Percentiles rank a stretch among this genome's conserved stretches.
phyloP scores from a whole-genome alignment of 768 basidiomycete species.

The Chalciporus sphaerocephalus region DNA sequence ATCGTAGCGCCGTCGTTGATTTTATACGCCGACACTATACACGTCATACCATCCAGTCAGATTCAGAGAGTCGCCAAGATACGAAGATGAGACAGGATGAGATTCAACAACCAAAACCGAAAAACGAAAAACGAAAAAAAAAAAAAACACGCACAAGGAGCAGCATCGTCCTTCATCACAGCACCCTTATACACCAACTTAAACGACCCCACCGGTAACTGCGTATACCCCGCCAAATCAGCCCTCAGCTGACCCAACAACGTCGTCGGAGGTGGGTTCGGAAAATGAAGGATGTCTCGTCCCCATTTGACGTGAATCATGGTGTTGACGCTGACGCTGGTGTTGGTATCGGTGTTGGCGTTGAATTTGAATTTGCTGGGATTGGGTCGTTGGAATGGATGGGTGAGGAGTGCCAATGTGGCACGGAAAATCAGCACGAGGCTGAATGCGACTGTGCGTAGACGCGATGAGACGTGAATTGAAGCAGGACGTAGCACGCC shows the following conservation, averaged over 20 bases:
- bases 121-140: slow-evolving; percentile 17
- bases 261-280: slow-evolving; percentile 54
- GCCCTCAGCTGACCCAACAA: slow-evolving; percentile 55
- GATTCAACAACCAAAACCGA: not conserved
- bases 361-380: slow-evolving; percentile 1
- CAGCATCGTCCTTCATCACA: slow-evolving; percentile 79
- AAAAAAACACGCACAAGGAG: slow-evolving; percentile 46
- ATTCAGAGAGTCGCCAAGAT: no score
- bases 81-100: not conserved
- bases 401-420: slow-evolving; percentile 16
- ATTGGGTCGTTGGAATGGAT: slow-evolving; percentile 1
- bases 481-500: not conserved
- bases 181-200: slow-evolving; percentile 89
- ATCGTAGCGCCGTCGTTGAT: slow-evolving; percentile 67
- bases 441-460: slow-evolving; percentile 27
- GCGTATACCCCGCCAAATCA: slow-evolving; percentile 69
- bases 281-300: slow-evolving; percentile 46
- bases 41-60: no score
- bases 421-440: slow-evolving; percentile 32
- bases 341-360: no score
- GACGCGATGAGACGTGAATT: not conserved
- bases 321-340: no score
- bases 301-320: slow-evolving; percentile 49
- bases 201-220: slow-evolving; percentile 64
- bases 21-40: slow-evolving; percentile 72